Conservation (phyloP, 768 basidiomycete genomes). For the Lactarius hatsudake region DNA sequence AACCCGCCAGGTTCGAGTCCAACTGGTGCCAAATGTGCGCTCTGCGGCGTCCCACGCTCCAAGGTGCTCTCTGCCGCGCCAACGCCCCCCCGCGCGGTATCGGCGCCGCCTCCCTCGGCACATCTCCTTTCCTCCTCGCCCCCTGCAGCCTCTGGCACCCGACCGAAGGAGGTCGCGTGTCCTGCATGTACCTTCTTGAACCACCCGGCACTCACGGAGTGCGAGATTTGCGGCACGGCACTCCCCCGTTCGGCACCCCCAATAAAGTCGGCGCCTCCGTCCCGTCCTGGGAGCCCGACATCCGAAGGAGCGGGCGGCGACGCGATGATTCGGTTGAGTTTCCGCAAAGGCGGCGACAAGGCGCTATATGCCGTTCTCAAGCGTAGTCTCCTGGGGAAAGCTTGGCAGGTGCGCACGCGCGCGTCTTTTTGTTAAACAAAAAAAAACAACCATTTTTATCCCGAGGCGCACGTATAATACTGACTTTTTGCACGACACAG, state of each 20-base stretch:
- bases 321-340: constrained; percentile 75
- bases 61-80: constrained; percentile 34
- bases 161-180: constrained; percentile 54
- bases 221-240: constrained; percentile 84
- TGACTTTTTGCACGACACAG: constrained; percentile 14
- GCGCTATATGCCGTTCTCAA: constrained; percentile 76
- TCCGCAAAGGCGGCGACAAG: constrained; percentile 88
- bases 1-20: constrained; percentile 79
- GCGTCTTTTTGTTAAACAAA: no score
- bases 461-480: constrained; percentile 6
- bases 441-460: no score
- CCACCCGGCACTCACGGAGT: constrained; percentile 63
- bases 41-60: constrained; percentile 77
- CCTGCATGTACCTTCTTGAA: constrained; percentile 92
- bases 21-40: constrained; percentile 60
- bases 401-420: constrained; percentile 60
- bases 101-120: constrained; percentile 25
- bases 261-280: constrained; percentile 59
- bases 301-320: constrained; percentile 40
- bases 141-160: constrained; percentile 38
- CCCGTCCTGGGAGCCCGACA: constrained; percentile 53
- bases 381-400: constrained; percentile 62
- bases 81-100: constrained; percentile 28
- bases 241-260: constrained; percentile 42
- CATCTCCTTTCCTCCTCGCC: constrained; percentile 43